phyloP scores from a whole-genome alignment of 345 rosid species.

The Garcia nutans region DNA sequence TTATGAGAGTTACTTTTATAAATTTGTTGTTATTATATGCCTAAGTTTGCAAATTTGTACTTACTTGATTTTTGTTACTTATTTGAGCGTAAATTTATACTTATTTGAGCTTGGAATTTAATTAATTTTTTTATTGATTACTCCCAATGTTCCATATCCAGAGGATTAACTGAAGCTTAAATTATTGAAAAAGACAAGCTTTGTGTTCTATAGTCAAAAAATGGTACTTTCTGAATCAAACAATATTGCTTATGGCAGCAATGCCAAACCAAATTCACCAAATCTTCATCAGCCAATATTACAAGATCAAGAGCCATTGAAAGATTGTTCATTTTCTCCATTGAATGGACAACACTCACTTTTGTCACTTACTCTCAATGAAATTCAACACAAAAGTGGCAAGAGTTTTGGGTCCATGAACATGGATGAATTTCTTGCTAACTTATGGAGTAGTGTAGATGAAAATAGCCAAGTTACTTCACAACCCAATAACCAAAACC shows the following conservation, averaged over 20 bases:
- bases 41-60: too few relatives aligned
- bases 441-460: conserved; percentile 60
- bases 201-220: not conserved
- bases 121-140: too few relatives aligned
- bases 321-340: conserved; percentile 24
- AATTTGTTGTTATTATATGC: too few relatives aligned
- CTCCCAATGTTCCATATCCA: not conserved
- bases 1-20: too few relatives aligned
- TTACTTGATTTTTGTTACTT: too few relatives aligned
- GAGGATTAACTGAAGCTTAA: conserved; percentile 4
- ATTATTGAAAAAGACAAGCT: not conserved
- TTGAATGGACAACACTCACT: conserved; percentile 46
- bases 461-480: conserved; percentile 37
- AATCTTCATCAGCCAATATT: conserved; percentile 19
- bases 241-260: conserved; percentile 1
- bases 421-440: conserved; percentile 87
- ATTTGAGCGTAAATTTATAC: too few relatives aligned
- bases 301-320: conserved; percentile 1
- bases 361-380: conserved; percentile 72
- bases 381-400: conserved; percentile 77
- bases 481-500: conserved; percentile 10
- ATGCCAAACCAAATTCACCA: conserved; percentile 12
- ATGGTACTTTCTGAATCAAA: conserved; percentile 19
- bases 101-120: too few relatives aligned
- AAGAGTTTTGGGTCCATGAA: conserved; percentile 80